A percentile compares a stretch with the other conserved stretches of the same genome.
Evolutionary conservation across 441 rosid species (phyloP).

Genomic region (Croton laevigatus): DNA sequence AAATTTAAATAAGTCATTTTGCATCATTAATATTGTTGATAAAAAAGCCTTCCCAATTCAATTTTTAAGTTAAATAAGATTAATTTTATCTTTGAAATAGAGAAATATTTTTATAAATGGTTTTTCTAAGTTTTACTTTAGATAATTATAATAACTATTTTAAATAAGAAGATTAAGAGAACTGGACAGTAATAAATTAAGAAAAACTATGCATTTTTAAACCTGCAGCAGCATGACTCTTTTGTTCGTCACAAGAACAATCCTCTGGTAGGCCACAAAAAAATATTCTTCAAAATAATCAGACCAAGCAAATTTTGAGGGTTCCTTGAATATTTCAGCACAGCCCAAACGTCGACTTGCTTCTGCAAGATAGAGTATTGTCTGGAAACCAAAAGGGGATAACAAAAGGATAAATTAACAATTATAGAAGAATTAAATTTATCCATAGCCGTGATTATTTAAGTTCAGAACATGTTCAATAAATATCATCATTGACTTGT

Average conservation of each 20-base stretch:
- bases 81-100: no score
- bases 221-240: slow-evolving; percentile 92
- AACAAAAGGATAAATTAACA: background rate
- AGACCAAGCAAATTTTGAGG: slow-evolving; percentile 88
- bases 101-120: no score
- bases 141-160: no score
- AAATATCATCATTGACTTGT: background rate
- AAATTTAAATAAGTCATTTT: no score
- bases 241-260: slow-evolving; percentile 82
- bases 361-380: slow-evolving; percentile 91
- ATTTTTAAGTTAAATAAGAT: no score
- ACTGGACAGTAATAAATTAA: background rate
- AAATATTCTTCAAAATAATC: slow-evolving; percentile 93
- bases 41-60: no score
- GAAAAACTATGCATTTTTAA: slow-evolving; percentile 12
- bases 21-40: no score
- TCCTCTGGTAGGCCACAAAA: slow-evolving; percentile 72
- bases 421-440: slow-evolving; percentile 14
- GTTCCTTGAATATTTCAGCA: slow-evolving; percentile 94
- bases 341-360: slow-evolving; percentile 91
- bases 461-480: background rate
- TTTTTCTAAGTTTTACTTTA: no score
- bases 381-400: slow-evolving; percentile 46
- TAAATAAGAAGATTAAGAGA: background rate
- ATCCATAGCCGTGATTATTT: background rate